Base-by-base conservation (phyloP, 495 filamentous ascomycete species). In the Friedmanniomyces simplex region DNA sequence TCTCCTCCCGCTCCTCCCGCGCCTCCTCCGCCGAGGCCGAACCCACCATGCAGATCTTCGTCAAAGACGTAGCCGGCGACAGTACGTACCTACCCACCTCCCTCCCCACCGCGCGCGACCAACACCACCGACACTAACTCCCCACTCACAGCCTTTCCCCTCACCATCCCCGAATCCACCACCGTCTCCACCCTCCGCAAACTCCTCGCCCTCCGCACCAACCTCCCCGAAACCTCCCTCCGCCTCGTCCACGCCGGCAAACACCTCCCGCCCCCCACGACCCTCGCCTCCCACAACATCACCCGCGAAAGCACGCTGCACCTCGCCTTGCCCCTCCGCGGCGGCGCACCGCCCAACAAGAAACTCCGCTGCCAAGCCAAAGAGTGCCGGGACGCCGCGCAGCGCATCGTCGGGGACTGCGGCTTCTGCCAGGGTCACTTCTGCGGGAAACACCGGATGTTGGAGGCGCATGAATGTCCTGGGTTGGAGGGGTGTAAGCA, bases 401-500 rank as follows among this genome's bases (percentile, higher is more conserved):
- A 94, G 69, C 81, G 87, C 54, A 96, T 97, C 67, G 87, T 95
- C 43, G 94, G 94, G 11, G 93, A 97, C 73, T 98, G 93, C 76
- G 85, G 82, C 52, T 97, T 97, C 74, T 98, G 93, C 77, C 74
- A 82, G 50, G 90, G 90, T 16, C 86, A 93, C 70, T 97, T 86
- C 76, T 98, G 93, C 74, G 88, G 85, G 52, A 90, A 88, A 75
- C 93, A 98, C 74, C 78, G 93, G 16, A 81, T 97, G 71, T 71
- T 97, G 48, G 93, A 98, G 73, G 85, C 88, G 59, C 93, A 98
- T 74, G 85, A 87, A 68, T 98, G 93, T 73, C 81, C 77, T 57
- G 90, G 90, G n/a, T 75, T 98, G 58, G 94, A 97, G 74, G 85
- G 96, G 73, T 96, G 90, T 79, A 96, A 95, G 80, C 89, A 93